Evolutionary conservation across 2,329 filamentous ascomycete genomes (phyloP).

Genomic region (Aspergillus sp.): DNA sequence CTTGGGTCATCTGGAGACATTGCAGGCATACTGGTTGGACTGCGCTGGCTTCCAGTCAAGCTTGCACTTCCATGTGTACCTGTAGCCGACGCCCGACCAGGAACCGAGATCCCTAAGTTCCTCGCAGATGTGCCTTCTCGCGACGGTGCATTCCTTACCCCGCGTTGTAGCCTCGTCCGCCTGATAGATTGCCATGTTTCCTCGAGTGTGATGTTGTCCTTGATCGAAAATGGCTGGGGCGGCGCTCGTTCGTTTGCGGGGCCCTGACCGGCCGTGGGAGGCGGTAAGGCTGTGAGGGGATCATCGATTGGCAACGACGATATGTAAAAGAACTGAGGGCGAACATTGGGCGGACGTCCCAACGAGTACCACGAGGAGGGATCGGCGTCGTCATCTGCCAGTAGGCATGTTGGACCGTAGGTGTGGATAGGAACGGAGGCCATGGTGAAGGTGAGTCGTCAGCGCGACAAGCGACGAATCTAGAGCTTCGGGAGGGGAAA

Average conservation of each 20-base stretch:
- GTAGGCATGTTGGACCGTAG: conserved; percentile 59
- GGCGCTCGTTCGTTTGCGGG: conserved; percentile 56
- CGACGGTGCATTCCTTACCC: conserved; percentile 3
- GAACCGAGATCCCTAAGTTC: conserved; percentile 25
- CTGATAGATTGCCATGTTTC: conserved; percentile 69
- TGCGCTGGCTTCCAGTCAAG: conserved; percentile 16
- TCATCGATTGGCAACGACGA: conserved; percentile 84
- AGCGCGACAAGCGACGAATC: not conserved
- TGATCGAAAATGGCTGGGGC: conserved; percentile 73
- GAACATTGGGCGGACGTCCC: conserved; percentile 56
- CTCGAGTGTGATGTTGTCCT: conserved; percentile 78
- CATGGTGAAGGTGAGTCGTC: conserved; percentile 28
- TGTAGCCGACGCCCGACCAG: conserved; percentile 14
- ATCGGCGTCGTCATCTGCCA: conserved; percentile 36
- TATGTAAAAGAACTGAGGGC: conserved; percentile 80
- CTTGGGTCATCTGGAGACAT: conserved; percentile 19
- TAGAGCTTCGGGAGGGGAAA: not conserved
- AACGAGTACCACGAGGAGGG: conserved; percentile 30
- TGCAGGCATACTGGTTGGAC: conserved; percentile 12
- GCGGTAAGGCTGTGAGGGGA: conserved; percentile 69
- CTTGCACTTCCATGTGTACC: conserved; percentile 16
- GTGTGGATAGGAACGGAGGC: conserved; percentile 52
- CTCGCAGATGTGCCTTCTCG: conserved; percentile 9
- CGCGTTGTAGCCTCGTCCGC: conserved; percentile 15
- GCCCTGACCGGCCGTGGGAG: conserved; percentile 48